A percentile compares a stretch with the other conserved stretches of the same genome.
phyloP scores from a whole-genome alignment of 179 eudicot genomes.

The Drosera spatulata region DNA sequence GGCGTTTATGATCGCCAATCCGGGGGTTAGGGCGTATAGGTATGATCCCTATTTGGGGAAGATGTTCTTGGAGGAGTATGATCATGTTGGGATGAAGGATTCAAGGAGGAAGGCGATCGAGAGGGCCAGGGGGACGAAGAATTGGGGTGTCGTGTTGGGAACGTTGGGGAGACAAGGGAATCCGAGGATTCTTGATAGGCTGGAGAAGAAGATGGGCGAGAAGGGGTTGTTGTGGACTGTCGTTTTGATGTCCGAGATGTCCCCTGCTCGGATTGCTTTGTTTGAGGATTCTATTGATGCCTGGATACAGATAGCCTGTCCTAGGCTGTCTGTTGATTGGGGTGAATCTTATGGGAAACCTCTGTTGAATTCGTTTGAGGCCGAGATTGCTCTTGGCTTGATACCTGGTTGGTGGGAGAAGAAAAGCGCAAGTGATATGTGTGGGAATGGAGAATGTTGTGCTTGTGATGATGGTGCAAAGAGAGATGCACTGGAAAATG shows the following conservation, averaged over 20 bases:
- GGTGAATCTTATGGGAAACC: slow-evolving; percentile 89
- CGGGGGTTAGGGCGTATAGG: slow-evolving; percentile 53
- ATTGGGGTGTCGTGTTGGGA: slow-evolving; percentile 85
- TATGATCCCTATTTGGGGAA: slow-evolving; percentile 80
- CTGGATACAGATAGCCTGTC: slow-evolving; percentile 93
- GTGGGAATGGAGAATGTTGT: slow-evolving; percentile 32
- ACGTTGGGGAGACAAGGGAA: slow-evolving; percentile 90
- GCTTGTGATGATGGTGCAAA: slow-evolving; percentile 21
- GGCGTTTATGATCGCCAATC: slow-evolving; percentile 93
- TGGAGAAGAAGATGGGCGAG: slow-evolving; percentile 74
- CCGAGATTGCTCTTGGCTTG: slow-evolving; percentile 91
- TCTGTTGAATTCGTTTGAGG: slow-evolving; percentile 74
- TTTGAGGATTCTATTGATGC: slow-evolving; percentile 90
- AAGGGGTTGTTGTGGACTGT: slow-evolving; percentile 57
- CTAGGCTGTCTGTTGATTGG: slow-evolving; percentile 91
- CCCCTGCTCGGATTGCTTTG: slow-evolving; percentile 61
- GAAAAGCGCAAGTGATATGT: slow-evolving; percentile 14
- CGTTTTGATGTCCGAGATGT: slow-evolving; percentile 81
- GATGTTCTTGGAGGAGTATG: slow-evolving; percentile 84
- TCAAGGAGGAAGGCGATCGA: slow-evolving; percentile 55
- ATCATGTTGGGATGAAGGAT: slow-evolving; percentile 76
- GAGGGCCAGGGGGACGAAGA: slow-evolving; percentile 54
- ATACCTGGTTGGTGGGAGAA: slow-evolving; percentile 96
- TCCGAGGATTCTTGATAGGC: slow-evolving; percentile 64
- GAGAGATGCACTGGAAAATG: slow-evolving; percentile 15